phyloP scores from a whole-genome alignment of 1,139 yeast species.

The Pichia sp. region DNA sequence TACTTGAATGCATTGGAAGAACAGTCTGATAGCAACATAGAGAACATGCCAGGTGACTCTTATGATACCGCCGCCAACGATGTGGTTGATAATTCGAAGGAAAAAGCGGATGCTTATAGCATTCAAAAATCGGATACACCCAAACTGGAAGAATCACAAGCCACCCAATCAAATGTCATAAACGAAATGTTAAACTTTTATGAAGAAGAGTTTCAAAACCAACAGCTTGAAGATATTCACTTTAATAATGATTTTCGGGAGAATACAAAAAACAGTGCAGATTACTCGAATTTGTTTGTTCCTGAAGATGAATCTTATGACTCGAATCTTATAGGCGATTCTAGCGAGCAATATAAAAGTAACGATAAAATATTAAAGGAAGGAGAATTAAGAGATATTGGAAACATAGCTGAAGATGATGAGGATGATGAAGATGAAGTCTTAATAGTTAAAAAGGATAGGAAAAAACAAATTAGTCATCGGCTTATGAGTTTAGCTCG shows the following conservation, averaged over 20 bases:
- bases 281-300: background rate
- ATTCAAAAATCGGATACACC: background rate
- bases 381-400: background rate
- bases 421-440: background rate
- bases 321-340: background rate
- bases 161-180: slow-evolving; percentile 3
- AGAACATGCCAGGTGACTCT: background rate
- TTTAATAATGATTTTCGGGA: background rate
- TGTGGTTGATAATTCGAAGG: too few species aligned
- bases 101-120: too few species aligned
- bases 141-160: background rate
- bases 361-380: background rate
- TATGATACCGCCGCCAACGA: background rate
- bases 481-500: background rate
- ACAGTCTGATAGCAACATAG: background rate
- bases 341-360: background rate
- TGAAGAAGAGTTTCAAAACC: background rate
- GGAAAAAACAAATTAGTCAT: background rate
- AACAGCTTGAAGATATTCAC: background rate
- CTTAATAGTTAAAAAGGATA: background rate
- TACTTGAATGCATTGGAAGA: background rate
- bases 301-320: background rate
- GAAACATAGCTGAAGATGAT: background rate
- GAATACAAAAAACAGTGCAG: background rate
- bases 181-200: background rate